Base-by-base conservation (phyloP, 768 basidiomycete genomes). In the Trametes cingulata region DNA sequence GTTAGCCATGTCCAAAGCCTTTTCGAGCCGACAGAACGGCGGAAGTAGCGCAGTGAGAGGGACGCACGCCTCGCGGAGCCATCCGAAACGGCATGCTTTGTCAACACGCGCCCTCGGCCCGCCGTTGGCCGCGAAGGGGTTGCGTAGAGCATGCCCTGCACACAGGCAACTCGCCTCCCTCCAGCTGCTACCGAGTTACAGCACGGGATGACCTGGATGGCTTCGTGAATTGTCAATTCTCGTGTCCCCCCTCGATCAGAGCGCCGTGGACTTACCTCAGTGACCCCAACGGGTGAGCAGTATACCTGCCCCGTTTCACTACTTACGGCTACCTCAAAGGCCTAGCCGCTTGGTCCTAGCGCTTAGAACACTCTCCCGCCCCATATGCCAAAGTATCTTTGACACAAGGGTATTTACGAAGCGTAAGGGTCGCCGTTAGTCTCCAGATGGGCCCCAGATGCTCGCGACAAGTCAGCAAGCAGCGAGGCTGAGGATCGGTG, bases 21-120 rank as follows among this genome's bases (percentile, higher is more conserved):
- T 57, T 57, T 57, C 39, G 47, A 57, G 56, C 56, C 47, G 47
- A 22, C 56, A 33, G 36, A 19, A 46, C 36, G 45, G 54, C 45
- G 54, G 37, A 36, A 24, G 29, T 33, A 33, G 10, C 29, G 29
- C 29, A 33, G 29, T 33, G 29, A 10, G 29, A 33, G 33, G 33
- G 5, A 17, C 52, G 47, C 56, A 33, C 20, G 56, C 47, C 56
- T 9, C 27, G 25, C 39, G 56, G 39, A 13, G 13, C 39, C 9
- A 12, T 15, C 56, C 47, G 47, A 48, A 27, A 41, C 49, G 22
- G 46, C 46, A 13, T 19, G 19, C 54, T 56, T 20, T 12, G 13
- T 29, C 54, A n/a, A 24, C 53, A 14, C 45, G n/a, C 33, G 17
- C 45, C 10, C 22, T 45, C 36, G 42, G 35, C 33, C 24, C 54